Percentiles rank a stretch among this genome's conserved stretches.
These are phyloP conservation scores for Microsporum ferrugineum DNA, from an alignment of 2,329 filamentous ascomycete genomes.

Conservation along the genomic window DNA sequence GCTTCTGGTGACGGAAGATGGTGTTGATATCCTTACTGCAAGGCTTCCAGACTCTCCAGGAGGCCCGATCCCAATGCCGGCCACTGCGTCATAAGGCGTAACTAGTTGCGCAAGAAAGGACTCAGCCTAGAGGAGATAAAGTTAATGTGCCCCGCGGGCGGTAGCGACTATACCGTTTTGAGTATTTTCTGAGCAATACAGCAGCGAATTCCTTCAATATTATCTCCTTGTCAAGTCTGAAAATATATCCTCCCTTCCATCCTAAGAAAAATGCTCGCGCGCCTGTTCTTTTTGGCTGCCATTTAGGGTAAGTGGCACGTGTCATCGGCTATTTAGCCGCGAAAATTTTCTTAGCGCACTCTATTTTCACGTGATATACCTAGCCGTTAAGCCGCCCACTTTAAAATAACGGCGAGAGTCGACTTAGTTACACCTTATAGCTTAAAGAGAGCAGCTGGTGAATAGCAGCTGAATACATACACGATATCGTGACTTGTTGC, in stretches of 20 bases:
- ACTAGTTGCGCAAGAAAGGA: not conserved
- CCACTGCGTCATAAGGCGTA: constrained; percentile 10
- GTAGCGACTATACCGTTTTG: too few relatives aligned
- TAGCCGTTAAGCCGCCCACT: not conserved
- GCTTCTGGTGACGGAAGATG: constrained; percentile 68
- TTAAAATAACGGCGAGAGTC: not conserved
- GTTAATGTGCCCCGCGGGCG: too few relatives aligned
- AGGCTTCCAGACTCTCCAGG: constrained; percentile 62
- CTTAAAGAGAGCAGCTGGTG: not conserved
- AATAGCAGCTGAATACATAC: not conserved
- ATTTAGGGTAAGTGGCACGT: not conserved
- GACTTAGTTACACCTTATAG: not conserved
- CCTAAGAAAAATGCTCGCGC: not conserved
- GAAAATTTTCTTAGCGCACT: not conserved
- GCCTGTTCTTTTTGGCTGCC: not conserved
- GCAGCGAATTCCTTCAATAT: too few relatives aligned
- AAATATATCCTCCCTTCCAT: too few relatives aligned
- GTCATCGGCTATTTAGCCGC: not conserved
- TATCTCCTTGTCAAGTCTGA: too few relatives aligned
- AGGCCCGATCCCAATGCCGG: constrained; percentile 54
- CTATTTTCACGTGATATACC: not conserved
- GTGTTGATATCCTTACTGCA: constrained; percentile 70
- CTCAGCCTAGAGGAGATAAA: too few relatives aligned
- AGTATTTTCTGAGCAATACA: too few relatives aligned
- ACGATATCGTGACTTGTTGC: not conserved